Evolutionary conservation across 371 early-diverging fungal genomes (phyloP), one percentile per base, ranked within the genome.

Genomic region (Saksenaea vasiformis): DNA sequence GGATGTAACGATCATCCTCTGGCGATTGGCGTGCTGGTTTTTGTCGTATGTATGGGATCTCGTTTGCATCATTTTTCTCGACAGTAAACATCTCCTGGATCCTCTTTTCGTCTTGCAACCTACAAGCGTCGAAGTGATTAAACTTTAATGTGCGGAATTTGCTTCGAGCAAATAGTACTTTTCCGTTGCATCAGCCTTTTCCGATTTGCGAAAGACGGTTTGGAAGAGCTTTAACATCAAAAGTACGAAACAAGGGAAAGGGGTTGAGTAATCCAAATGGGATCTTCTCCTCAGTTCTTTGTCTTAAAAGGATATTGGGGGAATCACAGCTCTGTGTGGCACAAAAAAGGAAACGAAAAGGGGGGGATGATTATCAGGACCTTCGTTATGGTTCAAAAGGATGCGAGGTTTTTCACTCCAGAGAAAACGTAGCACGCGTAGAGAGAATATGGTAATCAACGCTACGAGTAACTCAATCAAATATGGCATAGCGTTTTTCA

Each of bases 1-100:
- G 82, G 35, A 88, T 77, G 58, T 67, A 69, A 13, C 57, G 61
- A 31, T 72, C 72, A 1, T 56, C 68, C 28, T 68, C 72, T 9
- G 63, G 43, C 13, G 41, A 10, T 28, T 35, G 61, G 26, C 53
- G 63, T 54, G 41, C 60, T 27, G 39, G 36, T 13, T 26, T 10
- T 35, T 14, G 34, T 44, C 51, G 65, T 28, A 31, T 17, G 31
- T 56, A 27, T 34, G 54, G 41, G 3, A n/a, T 37, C n/a, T 34
- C 9, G 24, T 47, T 9, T 3, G 51, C 22, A 22, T 14, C 5
- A 41, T 22, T 47, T 22, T 47, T 10, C 9, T 19, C 51, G 14
- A 41, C 13, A 19, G 17, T 19, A 7, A 17, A 22, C 10, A 4
- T 17, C 51, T 47, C 22, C 11, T 22, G 51, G 22, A 9, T 22